A percentile compares a stretch with the other conserved stretches of the same genome.
Conservation (phyloP, 2,329 filamentous ascomycete species). For the Aspergillus sp. region DNA sequence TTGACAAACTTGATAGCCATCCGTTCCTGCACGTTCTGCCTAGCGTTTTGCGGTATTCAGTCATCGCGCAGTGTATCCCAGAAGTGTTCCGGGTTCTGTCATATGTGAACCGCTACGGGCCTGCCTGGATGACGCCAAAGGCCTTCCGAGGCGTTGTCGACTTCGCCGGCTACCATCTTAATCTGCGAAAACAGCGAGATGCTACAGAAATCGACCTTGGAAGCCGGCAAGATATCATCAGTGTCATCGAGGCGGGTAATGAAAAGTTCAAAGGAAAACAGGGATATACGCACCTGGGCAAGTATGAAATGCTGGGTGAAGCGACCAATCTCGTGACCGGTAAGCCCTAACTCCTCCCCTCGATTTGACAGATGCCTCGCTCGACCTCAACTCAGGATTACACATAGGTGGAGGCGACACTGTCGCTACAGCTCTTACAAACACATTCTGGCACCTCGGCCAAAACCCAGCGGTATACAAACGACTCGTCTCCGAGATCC, state of each 20-base stretch:
- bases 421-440: constrained; percentile 4
- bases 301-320: constrained; percentile 8
- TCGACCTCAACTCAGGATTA: background rate
- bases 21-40: constrained; percentile 8
- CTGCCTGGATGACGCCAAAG: constrained; percentile 3
- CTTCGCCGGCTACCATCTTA: background rate
- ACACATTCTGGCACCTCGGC: constrained; percentile 4
- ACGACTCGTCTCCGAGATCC: background rate
- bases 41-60: constrained; percentile 4
- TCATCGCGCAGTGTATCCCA: constrained; percentile 4
- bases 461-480: constrained; percentile 2
- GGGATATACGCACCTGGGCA: background rate
- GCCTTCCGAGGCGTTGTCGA: constrained; percentile 2
- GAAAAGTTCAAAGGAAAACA: constrained; percentile 5
- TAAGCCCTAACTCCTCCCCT: background rate
- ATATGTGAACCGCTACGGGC: background rate
- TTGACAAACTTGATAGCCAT: constrained; percentile 5
- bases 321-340: constrained; percentile 5
- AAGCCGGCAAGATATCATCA: constrained; percentile 2
- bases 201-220: background rate
- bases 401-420: constrained; percentile 3
- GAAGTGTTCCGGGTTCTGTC: constrained; percentile 5
- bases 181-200: background rate
- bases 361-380: background rate
- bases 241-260: background rate